Conservation (phyloP, 768 basidiomycete species). For the Gautieria morchelliformis region DNA sequence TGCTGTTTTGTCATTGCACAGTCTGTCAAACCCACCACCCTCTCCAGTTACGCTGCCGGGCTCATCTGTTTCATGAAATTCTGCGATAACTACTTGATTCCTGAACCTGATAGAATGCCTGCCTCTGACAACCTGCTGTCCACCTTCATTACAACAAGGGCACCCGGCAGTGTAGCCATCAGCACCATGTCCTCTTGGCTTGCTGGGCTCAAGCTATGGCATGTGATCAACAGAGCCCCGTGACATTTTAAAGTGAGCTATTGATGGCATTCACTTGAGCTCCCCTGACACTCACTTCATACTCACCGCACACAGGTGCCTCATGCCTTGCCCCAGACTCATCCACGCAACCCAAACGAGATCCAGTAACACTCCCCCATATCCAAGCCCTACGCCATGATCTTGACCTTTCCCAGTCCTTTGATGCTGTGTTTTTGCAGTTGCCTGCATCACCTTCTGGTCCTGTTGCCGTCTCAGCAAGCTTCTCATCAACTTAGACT, state of each 20-base stretch:
- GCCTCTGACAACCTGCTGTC: slow-evolving; percentile 20
- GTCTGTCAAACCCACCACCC: neutral
- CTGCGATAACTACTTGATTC: slow-evolving; percentile 24
- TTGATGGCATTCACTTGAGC: neutral
- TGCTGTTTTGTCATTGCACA: neutral
- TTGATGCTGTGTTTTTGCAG: slow-evolving; percentile 29
- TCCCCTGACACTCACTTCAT: neutral
- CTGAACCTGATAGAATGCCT: slow-evolving; percentile 23
- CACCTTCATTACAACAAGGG: slow-evolving; percentile 20
- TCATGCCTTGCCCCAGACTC: slow-evolving; percentile 14
- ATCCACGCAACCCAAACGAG: slow-evolving; percentile 11
- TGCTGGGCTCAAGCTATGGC: slow-evolving; percentile 28
- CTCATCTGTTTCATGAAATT: slow-evolving; percentile 26
- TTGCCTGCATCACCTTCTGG: slow-evolving; percentile 27
- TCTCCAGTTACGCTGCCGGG: slow-evolving; percentile 21
- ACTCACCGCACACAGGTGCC: neutral
- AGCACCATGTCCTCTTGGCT: slow-evolving; percentile 26
- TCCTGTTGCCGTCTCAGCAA: slow-evolving; percentile 19
- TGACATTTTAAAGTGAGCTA: slow-evolving; percentile 21
- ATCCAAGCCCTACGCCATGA: slow-evolving; percentile 15
- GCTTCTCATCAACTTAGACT: neutral
- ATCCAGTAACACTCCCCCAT: slow-evolving; percentile 28
- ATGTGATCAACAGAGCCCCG: slow-evolving; percentile 23
- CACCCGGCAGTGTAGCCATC: too few relatives aligned
- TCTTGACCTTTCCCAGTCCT: slow-evolving; percentile 19